phyloP scores from a whole-genome alignment of 805 yeast species.

The Saccharomycopsis olivae region DNA sequence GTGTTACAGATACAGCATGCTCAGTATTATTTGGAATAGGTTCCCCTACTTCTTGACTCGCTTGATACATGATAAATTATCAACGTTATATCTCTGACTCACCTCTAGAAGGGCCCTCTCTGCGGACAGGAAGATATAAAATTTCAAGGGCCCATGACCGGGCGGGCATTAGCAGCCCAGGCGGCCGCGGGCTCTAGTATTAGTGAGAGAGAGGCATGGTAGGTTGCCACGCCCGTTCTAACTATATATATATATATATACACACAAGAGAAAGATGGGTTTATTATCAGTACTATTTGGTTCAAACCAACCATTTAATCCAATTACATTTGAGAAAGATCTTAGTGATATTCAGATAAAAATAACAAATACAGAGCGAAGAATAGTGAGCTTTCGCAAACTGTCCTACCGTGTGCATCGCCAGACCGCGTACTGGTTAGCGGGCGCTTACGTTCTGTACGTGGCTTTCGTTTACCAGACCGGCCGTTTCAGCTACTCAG shows the following conservation, averaged over 20 bases:
- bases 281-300: slow-evolving; percentile 5
- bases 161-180: too few species aligned
- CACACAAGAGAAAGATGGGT: too few species aligned
- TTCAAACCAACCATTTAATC: slow-evolving; percentile 8
- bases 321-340: slow-evolving; percentile 15
- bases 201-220: too few species aligned
- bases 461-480: not conserved
- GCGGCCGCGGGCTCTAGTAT: too few species aligned
- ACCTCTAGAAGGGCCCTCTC: too few species aligned
- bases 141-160: too few species aligned
- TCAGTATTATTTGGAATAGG: slow-evolving; percentile 83
- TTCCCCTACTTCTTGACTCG: slow-evolving; percentile 48
- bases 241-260: too few species aligned
- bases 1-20: slow-evolving; percentile 90
- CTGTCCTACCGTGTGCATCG: too few species aligned
- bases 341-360: slow-evolving; percentile 17
- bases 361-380: slow-evolving; percentile 2
- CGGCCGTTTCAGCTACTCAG: not conserved
- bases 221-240: too few species aligned
- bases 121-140: too few species aligned
- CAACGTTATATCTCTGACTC: too few species aligned
- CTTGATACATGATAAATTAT: slow-evolving; percentile 20
- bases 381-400: slow-evolving; percentile 1
- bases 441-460: not conserved
- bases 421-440: too few species aligned